Percentiles rank a stretch among this genome's conserved stretches.
phyloP scores from a whole-genome alignment of 352 stramenopile genomes.

The Phytopythium oedochilum region DNA sequence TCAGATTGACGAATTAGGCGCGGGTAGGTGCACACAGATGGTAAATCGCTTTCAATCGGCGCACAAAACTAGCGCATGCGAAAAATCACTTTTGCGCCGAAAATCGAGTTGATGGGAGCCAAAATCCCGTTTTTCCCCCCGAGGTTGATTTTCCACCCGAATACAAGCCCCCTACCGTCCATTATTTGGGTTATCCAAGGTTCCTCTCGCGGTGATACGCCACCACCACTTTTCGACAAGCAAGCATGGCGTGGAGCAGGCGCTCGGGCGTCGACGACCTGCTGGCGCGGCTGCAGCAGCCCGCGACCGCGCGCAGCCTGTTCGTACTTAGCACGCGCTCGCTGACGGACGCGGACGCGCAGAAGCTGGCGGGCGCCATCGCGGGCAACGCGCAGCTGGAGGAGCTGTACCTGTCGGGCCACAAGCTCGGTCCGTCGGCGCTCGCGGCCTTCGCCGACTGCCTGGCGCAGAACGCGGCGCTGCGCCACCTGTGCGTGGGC shows the following conservation, averaged over 20 bases:
- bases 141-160: too few relatives aligned
- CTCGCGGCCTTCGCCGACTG: constrained; percentile 59
- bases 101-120: too few relatives aligned
- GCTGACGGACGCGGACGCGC: constrained; percentile 47
- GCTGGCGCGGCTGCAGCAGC: constrained; percentile 56
- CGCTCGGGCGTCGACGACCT: constrained; percentile 69
- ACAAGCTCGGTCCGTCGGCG: constrained; percentile 36
- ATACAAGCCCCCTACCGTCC: background rate
- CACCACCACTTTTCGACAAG: too few relatives aligned
- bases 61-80: too few relatives aligned
- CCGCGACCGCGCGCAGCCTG: constrained; percentile 54
- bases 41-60: too few relatives aligned
- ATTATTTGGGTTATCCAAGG: too few relatives aligned
- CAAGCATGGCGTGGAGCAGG: constrained; percentile 71
- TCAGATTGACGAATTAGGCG: too few relatives aligned
- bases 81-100: too few relatives aligned
- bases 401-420: constrained; percentile 75
- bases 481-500: constrained; percentile 65
- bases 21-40: too few relatives aligned
- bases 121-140: too few relatives aligned
- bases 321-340: constrained; percentile 74
- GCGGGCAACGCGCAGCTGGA: constrained; percentile 50
- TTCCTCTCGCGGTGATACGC: too few relatives aligned
- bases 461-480: constrained; percentile 57
- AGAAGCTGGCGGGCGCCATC: constrained; percentile 47